Evolutionary conservation across 1,284 basidiomycete species (phyloP), one percentile per base, ranked within the genome.

Genomic region (Waitea zeae): DNA sequence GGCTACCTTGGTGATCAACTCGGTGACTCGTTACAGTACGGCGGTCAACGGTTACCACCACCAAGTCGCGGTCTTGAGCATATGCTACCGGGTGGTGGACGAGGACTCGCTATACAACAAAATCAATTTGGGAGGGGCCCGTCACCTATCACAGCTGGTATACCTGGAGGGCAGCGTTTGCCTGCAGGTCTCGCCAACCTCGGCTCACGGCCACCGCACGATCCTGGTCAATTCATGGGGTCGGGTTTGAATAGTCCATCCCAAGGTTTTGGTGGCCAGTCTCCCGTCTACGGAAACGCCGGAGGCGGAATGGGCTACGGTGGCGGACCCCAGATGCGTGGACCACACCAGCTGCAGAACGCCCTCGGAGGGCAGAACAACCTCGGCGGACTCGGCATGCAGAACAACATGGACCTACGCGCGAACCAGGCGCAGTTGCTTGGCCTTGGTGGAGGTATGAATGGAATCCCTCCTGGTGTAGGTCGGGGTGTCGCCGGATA

Each of bases 151-250:
- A 36, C 62, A 62, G 36, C 48, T 68, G 28, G 59, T 63, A 30
- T 58, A 58, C 19, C 42, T 48, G 13, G 57, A 55, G 36, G 57
- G 34, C 68, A 81, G 47, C 68, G 78, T 33, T 53, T 84, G 26
- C 80, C 79, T 14, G 78, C 78, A n/a, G 80, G 80, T 20, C 57
- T 84, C 29, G 80, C 80, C n/a, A 82, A 82, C 46, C 64, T 83
- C 18, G 80, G 80, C 24, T 78, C 69, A 28, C 68, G 80, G 5
- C 79, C 80, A 18, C 80, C 80, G 5, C 79, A 82, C 46, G 81
- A 83, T 34, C 69, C 75, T 19, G 61, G 62, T 17, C 79, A 80
- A 43, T 77, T 73, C 46, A 46, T 77, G 29, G 66, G 64, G 18
- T 51, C 67, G 38, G 58, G 61, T 38, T 11, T 11, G 24, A 33